A percentile compares a stretch with the other conserved stretches of the same genome.
phyloP scores from a whole-genome alignment of 2,329 filamentous ascomycete species.

The Trichoderma arundinaceum region DNA sequence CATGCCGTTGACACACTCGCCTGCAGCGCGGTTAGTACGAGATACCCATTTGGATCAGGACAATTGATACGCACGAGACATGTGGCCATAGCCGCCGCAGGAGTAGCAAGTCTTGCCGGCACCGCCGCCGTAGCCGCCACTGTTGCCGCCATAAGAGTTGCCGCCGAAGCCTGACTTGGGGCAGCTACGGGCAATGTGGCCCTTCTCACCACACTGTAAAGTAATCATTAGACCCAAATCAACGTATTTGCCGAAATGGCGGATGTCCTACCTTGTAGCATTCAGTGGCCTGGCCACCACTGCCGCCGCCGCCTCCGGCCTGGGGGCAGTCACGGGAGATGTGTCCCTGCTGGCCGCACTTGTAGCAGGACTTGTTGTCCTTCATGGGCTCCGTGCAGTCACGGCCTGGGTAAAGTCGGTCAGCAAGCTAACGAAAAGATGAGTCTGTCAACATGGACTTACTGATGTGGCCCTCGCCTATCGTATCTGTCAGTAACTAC shows the following conservation, averaged over 20 bases:
- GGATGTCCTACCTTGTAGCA: constrained; percentile 77
- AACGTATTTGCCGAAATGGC: background rate
- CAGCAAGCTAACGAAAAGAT: background rate
- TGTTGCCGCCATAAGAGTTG: constrained; percentile 48
- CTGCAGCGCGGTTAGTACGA: constrained; percentile 47
- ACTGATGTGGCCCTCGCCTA: constrained; percentile 77
- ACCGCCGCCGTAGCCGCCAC: constrained; percentile 56
- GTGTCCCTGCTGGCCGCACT: constrained; percentile 83
- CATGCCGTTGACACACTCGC: constrained; percentile 96
- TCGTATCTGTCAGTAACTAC: constrained; percentile 38
- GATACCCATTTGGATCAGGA: background rate
- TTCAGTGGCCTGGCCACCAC: constrained; percentile 62
- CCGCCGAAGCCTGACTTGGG: constrained; percentile 66
- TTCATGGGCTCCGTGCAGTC: constrained; percentile 90
- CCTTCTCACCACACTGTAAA: constrained; percentile 83
- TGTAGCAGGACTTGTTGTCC: constrained; percentile 80
- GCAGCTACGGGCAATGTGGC: constrained; percentile 95
- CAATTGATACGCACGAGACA: constrained; percentile 69
- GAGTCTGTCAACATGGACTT: constrained; percentile 47
- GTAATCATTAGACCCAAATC: constrained; percentile 28
- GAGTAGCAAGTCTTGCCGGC: constrained; percentile 93
- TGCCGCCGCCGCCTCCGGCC: constrained; percentile 48
- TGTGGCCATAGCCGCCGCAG: constrained; percentile 95
- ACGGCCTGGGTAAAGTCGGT: constrained; percentile 64
- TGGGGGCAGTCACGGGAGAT: constrained; percentile 85